These are phyloP conservation scores for Ceratocystis lukuohia DNA, from an alignment of 2,329 filamentous ascomycete genomes.

Conservation along the genomic window DNA sequence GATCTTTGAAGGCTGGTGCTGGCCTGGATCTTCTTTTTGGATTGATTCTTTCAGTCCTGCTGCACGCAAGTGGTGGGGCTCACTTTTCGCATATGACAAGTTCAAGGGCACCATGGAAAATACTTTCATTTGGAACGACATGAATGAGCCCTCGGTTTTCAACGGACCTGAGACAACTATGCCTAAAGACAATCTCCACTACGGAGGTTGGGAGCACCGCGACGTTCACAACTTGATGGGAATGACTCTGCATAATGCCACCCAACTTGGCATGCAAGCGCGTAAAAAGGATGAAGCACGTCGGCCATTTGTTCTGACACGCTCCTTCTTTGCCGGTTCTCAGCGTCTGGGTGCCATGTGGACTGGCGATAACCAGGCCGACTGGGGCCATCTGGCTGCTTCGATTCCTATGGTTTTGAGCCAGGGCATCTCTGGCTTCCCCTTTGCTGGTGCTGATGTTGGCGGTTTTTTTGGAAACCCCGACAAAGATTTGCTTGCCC, in stretches of 20 bases:
- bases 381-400: slow-evolving; percentile 79
- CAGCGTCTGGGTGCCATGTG: slow-evolving; percentile 92
- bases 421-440: slow-evolving; percentile 84
- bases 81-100: slow-evolving; percentile 70
- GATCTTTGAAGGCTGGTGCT: slow-evolving; percentile 94
- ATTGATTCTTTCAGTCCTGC: slow-evolving; percentile 92
- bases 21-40: slow-evolving; percentile 96
- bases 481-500: slow-evolving; percentile 74
- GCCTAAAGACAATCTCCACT: slow-evolving; percentile 94
- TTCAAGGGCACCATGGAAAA: slow-evolving; percentile 83
- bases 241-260: slow-evolving; percentile 89
- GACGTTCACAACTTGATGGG: slow-evolving; percentile 95
- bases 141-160: slow-evolving; percentile 99
- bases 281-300: slow-evolving; percentile 76
- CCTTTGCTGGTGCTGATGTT: slow-evolving; percentile 89
- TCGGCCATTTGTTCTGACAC: slow-evolving; percentile 83
- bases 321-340: slow-evolving; percentile 81
- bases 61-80: slow-evolving; percentile 80
- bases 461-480: slow-evolving; percentile 98
- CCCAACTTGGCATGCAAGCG: slow-evolving; percentile 67
- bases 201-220: slow-evolving; percentile 87
- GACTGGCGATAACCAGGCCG: slow-evolving; percentile 95
- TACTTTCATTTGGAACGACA: slow-evolving; percentile 96
- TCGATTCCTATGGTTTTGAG: slow-evolving; percentile 88
- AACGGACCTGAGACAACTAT: slow-evolving; percentile 97